A percentile compares a stretch with the other conserved stretches of the same genome.
phyloP scores from a whole-genome alignment of 2,329 filamentous ascomycete species.

The Penicillium sp. region DNA sequence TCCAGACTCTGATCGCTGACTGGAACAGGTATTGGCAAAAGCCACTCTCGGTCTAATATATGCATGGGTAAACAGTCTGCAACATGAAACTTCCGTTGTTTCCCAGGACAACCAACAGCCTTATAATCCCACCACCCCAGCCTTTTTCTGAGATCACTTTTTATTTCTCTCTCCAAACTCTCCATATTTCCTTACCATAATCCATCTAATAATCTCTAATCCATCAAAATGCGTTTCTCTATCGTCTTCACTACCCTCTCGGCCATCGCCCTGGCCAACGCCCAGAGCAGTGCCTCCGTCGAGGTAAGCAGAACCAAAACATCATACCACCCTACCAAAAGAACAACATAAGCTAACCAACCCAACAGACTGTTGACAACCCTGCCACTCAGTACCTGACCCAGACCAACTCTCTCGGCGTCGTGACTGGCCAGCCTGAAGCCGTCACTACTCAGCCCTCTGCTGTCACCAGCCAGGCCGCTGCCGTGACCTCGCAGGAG shows the following conservation, averaged over 20 bases:
- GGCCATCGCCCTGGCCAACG: constrained; percentile 45
- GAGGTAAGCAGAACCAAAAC: constrained; percentile 22
- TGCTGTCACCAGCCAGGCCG: constrained; percentile 34
- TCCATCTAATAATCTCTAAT: constrained; percentile 9
- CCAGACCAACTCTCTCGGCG: constrained; percentile 51
- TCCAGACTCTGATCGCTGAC: constrained; percentile 7
- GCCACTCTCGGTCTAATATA: neutral
- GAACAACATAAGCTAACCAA: neutral
- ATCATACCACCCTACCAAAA: neutral
- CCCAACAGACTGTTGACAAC: constrained; percentile 39
- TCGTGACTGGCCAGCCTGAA: constrained; percentile 50
- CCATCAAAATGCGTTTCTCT: constrained; percentile 49
- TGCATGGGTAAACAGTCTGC: neutral
- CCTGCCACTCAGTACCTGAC: constrained; percentile 47
- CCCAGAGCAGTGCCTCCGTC: constrained; percentile 34
- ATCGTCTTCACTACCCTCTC: constrained; percentile 46
- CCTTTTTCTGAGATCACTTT: neutral
- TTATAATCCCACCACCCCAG: constrained; percentile 3
- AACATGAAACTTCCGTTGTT: constrained; percentile 8
- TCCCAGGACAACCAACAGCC: constrained; percentile 12
- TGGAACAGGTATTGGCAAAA: constrained; percentile 10
- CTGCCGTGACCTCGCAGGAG: constrained; percentile 34
- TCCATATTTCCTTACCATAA: neutral
- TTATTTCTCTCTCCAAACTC: constrained; percentile 8
- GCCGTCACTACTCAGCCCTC: constrained; percentile 36